These are phyloP conservation scores for Cladosporium oxysporum DNA, from an alignment of 2,329 filamentous ascomycete species.

Conservation along the genomic window DNA sequence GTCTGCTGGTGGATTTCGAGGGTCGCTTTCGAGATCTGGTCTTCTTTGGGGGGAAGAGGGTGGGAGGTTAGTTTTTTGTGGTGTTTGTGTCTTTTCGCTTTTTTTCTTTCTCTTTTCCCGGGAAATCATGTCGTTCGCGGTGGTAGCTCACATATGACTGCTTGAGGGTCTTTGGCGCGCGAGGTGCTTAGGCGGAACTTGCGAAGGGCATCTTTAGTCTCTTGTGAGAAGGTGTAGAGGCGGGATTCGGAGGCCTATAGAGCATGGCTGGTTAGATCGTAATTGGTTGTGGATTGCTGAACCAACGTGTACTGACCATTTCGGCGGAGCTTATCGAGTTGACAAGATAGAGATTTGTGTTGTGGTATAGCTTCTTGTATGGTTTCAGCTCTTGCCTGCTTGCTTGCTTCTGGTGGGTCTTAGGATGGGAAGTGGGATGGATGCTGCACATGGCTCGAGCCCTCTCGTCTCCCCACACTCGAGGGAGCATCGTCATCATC, in stretches of 20 bases:
- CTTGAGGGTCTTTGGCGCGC: slow-evolving; percentile 80
- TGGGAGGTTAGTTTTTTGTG: background rate
- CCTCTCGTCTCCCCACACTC: background rate
- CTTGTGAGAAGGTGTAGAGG: slow-evolving; percentile 88
- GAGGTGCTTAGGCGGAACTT: slow-evolving; percentile 95
- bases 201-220: slow-evolving; percentile 84
- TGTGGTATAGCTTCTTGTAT: background rate
- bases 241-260: slow-evolving; percentile 74
- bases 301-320: slow-evolving; percentile 2
- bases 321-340: background rate
- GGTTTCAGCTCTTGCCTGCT: background rate
- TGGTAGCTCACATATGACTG: slow-evolving; percentile 94
- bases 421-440: slow-evolving; percentile 1
- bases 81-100: background rate
- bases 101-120: background rate
- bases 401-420: background rate
- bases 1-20: slow-evolving; percentile 79
- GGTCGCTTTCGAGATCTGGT: slow-evolving; percentile 85
- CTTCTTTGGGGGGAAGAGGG: slow-evolving; percentile 47
- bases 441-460: slow-evolving; percentile 6
- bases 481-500: background rate
- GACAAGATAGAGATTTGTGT: background rate
- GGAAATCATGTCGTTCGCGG: no score
- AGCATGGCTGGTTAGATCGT: background rate
- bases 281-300: background rate